These are phyloP conservation scores for Cercospora brassicicola DNA, from an alignment of 2,329 filamentous ascomycete species.

Conservation along the genomic window DNA sequence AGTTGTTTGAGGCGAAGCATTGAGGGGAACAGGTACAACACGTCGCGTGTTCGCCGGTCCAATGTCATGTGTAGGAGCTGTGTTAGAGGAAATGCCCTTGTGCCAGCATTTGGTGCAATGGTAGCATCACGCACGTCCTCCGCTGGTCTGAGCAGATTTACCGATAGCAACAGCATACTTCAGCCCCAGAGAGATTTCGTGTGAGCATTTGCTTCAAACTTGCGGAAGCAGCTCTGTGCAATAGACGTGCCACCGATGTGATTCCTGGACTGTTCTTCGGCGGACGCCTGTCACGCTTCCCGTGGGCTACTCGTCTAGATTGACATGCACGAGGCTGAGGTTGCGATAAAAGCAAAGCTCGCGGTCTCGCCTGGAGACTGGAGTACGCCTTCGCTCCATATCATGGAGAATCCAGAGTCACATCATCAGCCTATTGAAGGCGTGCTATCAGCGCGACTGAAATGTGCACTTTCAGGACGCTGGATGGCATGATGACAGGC, in stretches of 20 bases:
- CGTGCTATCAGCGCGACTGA: neutral
- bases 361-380: neutral
- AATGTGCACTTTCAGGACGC: neutral
- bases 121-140: neutral
- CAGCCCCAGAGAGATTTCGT: neutral
- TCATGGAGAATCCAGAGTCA: neutral
- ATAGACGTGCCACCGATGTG: neutral
- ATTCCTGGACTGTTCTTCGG: neutral
- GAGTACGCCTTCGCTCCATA: neutral
- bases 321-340: neutral
- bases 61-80: neutral
- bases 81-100: neutral
- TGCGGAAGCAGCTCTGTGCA: neutral
- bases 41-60: neutral
- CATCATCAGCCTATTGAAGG: no score
- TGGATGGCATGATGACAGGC: neutral
- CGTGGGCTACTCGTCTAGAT: neutral
- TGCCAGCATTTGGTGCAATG: neutral
- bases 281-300: neutral
- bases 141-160: neutral
- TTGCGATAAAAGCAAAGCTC: neutral
- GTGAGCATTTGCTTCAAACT: neutral
- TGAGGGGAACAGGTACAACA: neutral
- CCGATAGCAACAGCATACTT: neutral
- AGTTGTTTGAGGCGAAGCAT: neutral